Evolutionary conservation across 768 basidiomycete genomes (phyloP).

Genomic region (Cystobasidium onofrii): DNA sequence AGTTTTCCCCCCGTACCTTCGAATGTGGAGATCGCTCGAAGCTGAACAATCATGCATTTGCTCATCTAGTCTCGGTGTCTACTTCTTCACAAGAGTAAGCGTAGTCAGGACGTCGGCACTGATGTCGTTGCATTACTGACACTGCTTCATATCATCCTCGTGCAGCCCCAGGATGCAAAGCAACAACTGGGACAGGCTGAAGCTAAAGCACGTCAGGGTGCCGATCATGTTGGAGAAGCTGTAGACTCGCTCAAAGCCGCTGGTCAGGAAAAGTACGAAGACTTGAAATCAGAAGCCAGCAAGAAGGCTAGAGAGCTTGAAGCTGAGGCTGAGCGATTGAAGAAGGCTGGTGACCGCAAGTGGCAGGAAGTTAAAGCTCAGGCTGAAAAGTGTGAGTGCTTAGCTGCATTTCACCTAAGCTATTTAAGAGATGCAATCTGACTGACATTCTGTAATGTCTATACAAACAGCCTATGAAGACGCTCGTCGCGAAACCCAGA

Average conservation of each 20-base stretch:
- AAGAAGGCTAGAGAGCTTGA: constrained; percentile 24
- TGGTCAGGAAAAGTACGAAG: constrained; percentile 18
- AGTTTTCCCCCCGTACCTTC: not conserved
- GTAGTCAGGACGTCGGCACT: too few relatives aligned
- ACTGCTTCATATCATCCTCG: too few relatives aligned
- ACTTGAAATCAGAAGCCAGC: constrained; percentile 3
- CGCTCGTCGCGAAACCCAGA: constrained; percentile 2
- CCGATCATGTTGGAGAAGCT: constrained; percentile 18
- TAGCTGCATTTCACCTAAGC: too few relatives aligned
- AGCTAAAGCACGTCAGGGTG: constrained; percentile 18
- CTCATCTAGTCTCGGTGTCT: constrained; percentile 24
- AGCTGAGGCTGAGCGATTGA: constrained; percentile 23
- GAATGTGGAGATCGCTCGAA: not conserved
- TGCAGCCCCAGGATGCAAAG: constrained; percentile 20
- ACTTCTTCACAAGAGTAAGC: constrained; percentile 28
- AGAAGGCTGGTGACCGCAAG: constrained; percentile 20
- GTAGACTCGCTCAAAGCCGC: constrained; percentile 23
- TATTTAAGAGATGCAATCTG: not conserved
- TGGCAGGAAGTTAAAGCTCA: constrained; percentile 6
- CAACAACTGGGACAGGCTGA: constrained; percentile 20
- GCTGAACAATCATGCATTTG: not conserved
- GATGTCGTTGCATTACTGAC: too few relatives aligned
- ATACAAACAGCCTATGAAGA: not conserved
- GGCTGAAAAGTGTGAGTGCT: not conserved
- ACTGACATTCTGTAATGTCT: not conserved